Conservation (phyloP, 768 basidiomycete genomes). For the Leccinum longicurvipes region DNA sequence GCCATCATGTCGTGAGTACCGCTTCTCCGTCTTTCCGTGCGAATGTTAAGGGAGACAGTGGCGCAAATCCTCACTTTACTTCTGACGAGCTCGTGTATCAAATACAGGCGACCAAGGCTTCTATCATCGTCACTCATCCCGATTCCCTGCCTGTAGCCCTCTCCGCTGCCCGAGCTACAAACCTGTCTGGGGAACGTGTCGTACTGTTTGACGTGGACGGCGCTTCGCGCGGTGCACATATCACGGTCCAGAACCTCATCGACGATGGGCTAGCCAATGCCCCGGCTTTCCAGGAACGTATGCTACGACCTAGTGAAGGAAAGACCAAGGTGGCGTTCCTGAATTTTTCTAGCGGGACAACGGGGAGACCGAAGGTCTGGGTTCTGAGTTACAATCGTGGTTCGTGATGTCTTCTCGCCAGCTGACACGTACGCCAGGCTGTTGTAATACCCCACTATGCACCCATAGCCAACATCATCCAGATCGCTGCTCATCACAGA, state of each 20-base stretch:
- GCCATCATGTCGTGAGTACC: slow-evolving; percentile 52
- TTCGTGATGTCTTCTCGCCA: neutral
- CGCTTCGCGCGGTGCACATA: slow-evolving; percentile 10
- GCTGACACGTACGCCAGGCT: slow-evolving; percentile 34
- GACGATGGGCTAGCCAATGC: slow-evolving; percentile 42
- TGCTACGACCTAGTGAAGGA: slow-evolving; percentile 54
- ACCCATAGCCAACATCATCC: slow-evolving; percentile 60
- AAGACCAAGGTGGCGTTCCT: slow-evolving; percentile 69
- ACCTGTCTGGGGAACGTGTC: slow-evolving; percentile 43
- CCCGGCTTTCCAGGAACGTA: slow-evolving; percentile 46
- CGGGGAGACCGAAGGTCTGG: slow-evolving; percentile 68
- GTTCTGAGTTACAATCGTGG: neutral
- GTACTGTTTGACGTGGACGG: slow-evolving; percentile 36
- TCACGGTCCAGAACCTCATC: slow-evolving; percentile 47
- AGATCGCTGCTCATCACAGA: slow-evolving; percentile 51
- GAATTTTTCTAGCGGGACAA: slow-evolving; percentile 74
- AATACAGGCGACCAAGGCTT: slow-evolving; percentile 44
- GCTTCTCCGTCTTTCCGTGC: neutral
- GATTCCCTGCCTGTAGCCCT: slow-evolving; percentile 41
- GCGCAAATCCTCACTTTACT: slow-evolving; percentile 61
- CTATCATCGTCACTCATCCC: slow-evolving; percentile 48
- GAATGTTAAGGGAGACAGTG: slow-evolving; percentile 34
- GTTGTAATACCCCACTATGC: slow-evolving; percentile 61
- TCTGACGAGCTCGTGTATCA: slow-evolving; percentile 58
- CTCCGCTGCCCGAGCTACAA: slow-evolving; percentile 40